Base-by-base conservation (phyloP, 2,329 filamentous ascomycete genomes). In the Torrubiella hemipterigena region DNA sequence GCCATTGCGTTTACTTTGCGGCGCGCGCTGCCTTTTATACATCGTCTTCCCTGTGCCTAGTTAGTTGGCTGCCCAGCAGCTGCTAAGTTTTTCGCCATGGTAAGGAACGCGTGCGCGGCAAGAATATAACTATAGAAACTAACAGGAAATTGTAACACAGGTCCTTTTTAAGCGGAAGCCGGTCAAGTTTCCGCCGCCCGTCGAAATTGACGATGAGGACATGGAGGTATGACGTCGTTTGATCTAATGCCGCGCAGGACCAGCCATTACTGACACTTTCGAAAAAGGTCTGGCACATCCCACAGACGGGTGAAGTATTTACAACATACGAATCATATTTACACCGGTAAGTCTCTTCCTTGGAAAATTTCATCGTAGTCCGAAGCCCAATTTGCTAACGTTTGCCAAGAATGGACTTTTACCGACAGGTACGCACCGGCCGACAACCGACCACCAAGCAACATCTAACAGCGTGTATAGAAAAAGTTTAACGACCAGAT, bases 121-220 rank as follows among this genome's bases (percentile, higher is more conserved):
- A n/a, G n/a, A n/a, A n/a, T n/a, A n/a, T n/a, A n/a, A n/a, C n/a
- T n/a, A n/a, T n/a, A n/a, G n/a, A n/a, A n/a, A n/a, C n/a, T n/a
- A n/a, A n/a, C n/a, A n/a, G n/a, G n/a, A 19, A 31, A 31, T 33
- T 38, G 34, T 44, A 45, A 24, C 38, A 31, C 36, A 96, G 89
- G 89, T 98, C 46, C 71, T 94, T 42, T 95, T 83, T 59, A 96
- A 96, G 65, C 77, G 91, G 48, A 96, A 96, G 61, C 87, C 87
- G 35, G 86, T 96, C 50, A 77, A 83, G 59, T 81, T 85, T 52
- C 65, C 87, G 43, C 70, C 81, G 30, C 67, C 69, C 29, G 80
- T 81, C 15, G 63, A 71, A 31, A 73, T 89, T 42, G 69, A 86
- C 44, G 77, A 91, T 64, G 84, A 93, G 42, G 76, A 82, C 47